A percentile compares a stretch with the other conserved stretches of the same genome.
phyloP scores from a whole-genome alignment of 2,329 filamentous ascomycete genomes.

The Elsinoe batatas region DNA sequence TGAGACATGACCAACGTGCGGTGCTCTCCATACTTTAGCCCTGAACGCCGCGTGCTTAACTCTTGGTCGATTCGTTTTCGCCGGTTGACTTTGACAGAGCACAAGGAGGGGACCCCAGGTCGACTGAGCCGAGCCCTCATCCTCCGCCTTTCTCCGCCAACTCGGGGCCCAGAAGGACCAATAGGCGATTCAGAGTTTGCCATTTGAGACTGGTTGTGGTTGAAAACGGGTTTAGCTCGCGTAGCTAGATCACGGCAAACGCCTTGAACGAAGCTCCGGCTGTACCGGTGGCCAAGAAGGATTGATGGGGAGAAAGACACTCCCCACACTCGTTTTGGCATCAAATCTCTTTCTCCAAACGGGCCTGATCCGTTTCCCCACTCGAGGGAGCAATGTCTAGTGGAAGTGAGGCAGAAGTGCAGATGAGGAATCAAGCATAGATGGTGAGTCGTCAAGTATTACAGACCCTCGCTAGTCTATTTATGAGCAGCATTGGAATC shows the following conservation, averaged over 20 bases:
- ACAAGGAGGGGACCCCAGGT: not conserved
- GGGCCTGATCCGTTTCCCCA: not conserved
- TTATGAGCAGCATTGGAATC: conserved; percentile 1
- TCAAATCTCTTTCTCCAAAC: not conserved
- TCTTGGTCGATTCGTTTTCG: not conserved
- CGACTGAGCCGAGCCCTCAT: conserved; percentile 3
- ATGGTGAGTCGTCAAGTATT: too few relatives aligned
- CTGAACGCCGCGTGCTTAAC: conserved; percentile 7
- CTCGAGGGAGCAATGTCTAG: not conserved
- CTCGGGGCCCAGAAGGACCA: not conserved
- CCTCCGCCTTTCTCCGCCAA: conserved; percentile 3
- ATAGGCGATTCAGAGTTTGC: conserved; percentile 1
- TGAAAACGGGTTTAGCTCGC: not conserved
- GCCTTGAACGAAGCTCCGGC: not conserved
- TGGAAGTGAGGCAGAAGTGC: not conserved
- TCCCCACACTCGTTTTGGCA: not conserved
- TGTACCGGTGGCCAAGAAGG: not conserved
- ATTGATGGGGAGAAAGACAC: conserved; percentile 7
- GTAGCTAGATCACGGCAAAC: conserved; percentile 4
- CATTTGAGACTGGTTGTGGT: not conserved
- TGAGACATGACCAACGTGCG: conserved; percentile 3
- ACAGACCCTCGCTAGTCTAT: not conserved
- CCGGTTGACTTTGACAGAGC: not conserved
- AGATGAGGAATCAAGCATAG: too few relatives aligned
- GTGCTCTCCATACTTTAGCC: conserved; percentile 3